Percentiles rank a stretch among this genome's conserved stretches.
Conservation (phyloP, 208 protist species). For the Naegleria lovaniensis region DNA sequence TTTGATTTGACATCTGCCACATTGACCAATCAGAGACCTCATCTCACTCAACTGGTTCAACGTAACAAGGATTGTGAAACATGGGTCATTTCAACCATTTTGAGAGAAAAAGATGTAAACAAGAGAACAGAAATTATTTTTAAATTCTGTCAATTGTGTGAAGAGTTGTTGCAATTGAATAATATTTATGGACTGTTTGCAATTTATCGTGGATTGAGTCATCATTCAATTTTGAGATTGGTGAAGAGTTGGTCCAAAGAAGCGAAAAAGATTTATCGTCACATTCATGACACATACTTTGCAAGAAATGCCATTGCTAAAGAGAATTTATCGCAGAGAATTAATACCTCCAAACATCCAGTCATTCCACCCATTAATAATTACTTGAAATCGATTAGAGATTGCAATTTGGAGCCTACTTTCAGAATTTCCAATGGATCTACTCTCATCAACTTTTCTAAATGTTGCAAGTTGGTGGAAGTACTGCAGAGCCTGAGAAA, state of each 20-base stretch:
- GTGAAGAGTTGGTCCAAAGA: neutral
- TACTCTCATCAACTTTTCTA: neutral
- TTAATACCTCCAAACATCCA: neutral
- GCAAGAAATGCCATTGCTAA: neutral
- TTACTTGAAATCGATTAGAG: neutral
- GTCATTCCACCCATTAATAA: neutral
- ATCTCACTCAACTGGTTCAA: slow-evolving; percentile 13
- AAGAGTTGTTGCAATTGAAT: slow-evolving; percentile 18
- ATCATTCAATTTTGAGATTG: neutral
- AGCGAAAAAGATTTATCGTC: neutral
- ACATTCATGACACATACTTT: neutral
- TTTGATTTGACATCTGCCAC: slow-evolving; percentile 1
- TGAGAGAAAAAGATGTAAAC: slow-evolving; percentile 27
- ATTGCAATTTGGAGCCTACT: neutral
- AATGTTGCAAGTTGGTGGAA: neutral
- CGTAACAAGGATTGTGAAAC: slow-evolving; percentile 38
- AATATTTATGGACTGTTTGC: neutral
- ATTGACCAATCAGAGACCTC: slow-evolving; percentile 28
- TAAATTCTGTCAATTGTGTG: slow-evolving; percentile 35
- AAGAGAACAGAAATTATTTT: slow-evolving; percentile 34
- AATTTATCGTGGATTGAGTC: neutral
- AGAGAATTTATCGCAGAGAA: neutral
- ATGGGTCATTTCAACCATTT: slow-evolving; percentile 22
- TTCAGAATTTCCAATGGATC: neutral
- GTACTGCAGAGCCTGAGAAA: neutral